Base-by-base conservation (phyloP, 495 filamentous ascomycete genomes). In the Rusavskia elegans region DNA sequence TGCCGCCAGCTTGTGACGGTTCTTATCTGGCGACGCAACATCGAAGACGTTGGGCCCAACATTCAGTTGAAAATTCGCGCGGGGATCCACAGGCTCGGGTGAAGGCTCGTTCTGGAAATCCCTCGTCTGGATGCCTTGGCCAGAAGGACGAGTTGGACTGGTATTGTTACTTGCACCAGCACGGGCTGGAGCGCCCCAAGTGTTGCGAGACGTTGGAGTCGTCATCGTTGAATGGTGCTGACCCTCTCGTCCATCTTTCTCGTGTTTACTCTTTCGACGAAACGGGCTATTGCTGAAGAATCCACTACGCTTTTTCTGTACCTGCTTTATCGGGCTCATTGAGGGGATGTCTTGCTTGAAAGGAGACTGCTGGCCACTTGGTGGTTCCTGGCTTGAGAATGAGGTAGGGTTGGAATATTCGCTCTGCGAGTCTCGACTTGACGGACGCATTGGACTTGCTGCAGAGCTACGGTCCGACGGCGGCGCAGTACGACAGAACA, bases 221-320 rank as follows among this genome's bases (percentile, higher is more conserved):
- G 49, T 39, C 10, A 60, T 49, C 41, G 50, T 30, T 25, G 59
- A 57, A 16, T 25, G 19, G 6, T 23, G 23, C 23, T 46, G 44
- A 29, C 20, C 23, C 14, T 46, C 44, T 29, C 44, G 19, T 37
- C 52, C 37, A 30, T 95, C 88, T 62, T 89, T 95, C 51, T 88
- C 83, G 54, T 84, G 79, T 45, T 82, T 87, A 61, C 88, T 95
- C 75, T 93, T 95, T 40, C 90, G 79, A 41, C 89, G 77, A 72
- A 99, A 99, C 1, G 93, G 93, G 59, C 89, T 94, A 63, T 92
- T 86, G 58, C 81, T 85, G 71, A 99, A 99, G 67, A 97, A 96
- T 5, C 89, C 85, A 57, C 82, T 88, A 71, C 85, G 89, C 68
- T 86, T 87, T 70, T 87, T 92, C 53, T 83, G 73, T 29, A 84